phyloP scores from a whole-genome alignment of 768 basidiomycete genomes.

The Termitomyces sp. region DNA sequence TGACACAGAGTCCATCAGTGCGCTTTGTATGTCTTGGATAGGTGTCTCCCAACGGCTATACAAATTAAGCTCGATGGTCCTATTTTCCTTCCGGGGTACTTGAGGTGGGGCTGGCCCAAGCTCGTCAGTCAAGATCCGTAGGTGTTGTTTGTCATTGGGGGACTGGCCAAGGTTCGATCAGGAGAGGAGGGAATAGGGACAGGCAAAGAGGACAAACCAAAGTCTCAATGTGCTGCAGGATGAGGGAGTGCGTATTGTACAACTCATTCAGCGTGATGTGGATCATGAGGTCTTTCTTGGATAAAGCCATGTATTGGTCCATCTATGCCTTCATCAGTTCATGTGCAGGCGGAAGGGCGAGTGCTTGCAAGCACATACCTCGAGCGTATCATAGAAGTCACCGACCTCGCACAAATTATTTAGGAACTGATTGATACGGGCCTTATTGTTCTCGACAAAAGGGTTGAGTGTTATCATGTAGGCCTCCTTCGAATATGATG shows the following conservation, averaged over 20 bases:
- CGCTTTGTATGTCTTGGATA: constrained; percentile 94
- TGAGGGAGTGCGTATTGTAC: constrained; percentile 97
- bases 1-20: constrained; percentile 95
- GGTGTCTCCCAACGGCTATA: constrained; percentile 99
- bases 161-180: constrained; percentile 50
- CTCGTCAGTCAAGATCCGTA: constrained; percentile 95
- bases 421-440: constrained; percentile 95
- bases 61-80: constrained; percentile 85
- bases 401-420: constrained; percentile 98
- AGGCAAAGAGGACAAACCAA: constrained; percentile 57
- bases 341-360: neutral
- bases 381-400: constrained; percentile 98
- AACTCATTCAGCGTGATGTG: constrained; percentile 98
- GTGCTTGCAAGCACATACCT: constrained; percentile 57
- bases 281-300: constrained; percentile 98
- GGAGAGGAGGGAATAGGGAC: neutral
- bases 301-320: constrained; percentile 99
- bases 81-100: constrained; percentile 97
- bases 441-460: constrained; percentile 98
- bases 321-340: constrained; percentile 53
- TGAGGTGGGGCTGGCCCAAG: constrained; percentile 91
- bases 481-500: constrained; percentile 94
- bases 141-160: constrained; percentile 95
- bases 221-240: constrained; percentile 92
- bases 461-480: constrained; percentile 99